Percentiles rank a stretch among this genome's conserved stretches.
Conservation (phyloP, 2,329 filamentous ascomycete species). For the Exophiala phaeomuriformis region DNA sequence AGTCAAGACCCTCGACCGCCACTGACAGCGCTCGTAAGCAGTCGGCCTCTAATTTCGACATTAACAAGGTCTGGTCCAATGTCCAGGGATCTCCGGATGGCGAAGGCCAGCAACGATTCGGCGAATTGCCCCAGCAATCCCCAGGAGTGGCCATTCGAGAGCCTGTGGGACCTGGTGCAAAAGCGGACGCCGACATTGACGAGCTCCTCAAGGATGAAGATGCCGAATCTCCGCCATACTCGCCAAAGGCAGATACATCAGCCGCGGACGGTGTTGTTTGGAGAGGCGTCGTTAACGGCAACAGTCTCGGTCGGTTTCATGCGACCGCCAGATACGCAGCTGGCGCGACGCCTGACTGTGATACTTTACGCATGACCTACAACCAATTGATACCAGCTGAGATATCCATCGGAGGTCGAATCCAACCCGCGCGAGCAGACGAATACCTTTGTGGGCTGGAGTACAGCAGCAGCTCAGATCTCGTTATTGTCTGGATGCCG, state of each 20-base stretch:
- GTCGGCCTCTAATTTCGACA: constrained; percentile 63
- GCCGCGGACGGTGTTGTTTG: constrained; percentile 67
- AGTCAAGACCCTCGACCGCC: constrained; percentile 32
- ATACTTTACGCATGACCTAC: constrained; percentile 48
- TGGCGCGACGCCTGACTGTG: constrained; percentile 55
- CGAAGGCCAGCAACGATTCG: constrained; percentile 32
- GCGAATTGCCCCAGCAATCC: constrained; percentile 42
- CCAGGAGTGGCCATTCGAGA: constrained; percentile 28
- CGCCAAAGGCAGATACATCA: constrained; percentile 61
- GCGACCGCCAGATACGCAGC: constrained; percentile 76
- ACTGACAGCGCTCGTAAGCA: constrained; percentile 42
- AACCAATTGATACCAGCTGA: constrained; percentile 63
- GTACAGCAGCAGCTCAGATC: constrained; percentile 73
- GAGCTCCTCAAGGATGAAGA: constrained; percentile 76
- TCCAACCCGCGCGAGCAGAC: constrained; percentile 73
- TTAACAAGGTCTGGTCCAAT: constrained; percentile 76
- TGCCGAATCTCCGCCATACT: constrained; percentile 74
- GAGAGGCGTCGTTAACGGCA: constrained; percentile 71
- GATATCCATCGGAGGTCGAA: constrained; percentile 59
- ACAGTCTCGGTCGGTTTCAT: constrained; percentile 64
- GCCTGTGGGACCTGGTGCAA: constrained; percentile 42
- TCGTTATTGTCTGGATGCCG: constrained; percentile 69
- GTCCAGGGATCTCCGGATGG: constrained; percentile 48
- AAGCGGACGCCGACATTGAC: constrained; percentile 81
- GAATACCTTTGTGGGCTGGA: constrained; percentile 85